Evolutionary conservation across 345 rosid genomes (phyloP).

Genomic region (Acer saccharum): DNA sequence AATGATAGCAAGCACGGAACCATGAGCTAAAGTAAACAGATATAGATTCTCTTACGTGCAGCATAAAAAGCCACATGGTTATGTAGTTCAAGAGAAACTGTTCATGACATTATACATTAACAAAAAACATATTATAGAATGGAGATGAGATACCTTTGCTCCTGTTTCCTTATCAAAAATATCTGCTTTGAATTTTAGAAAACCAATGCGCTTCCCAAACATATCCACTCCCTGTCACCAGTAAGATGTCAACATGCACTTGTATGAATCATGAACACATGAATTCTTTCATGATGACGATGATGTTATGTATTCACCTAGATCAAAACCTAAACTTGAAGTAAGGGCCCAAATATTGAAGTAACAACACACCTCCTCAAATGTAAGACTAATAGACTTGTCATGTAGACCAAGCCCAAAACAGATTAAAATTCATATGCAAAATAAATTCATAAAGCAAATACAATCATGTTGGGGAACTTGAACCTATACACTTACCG

Average conservation of each 20-base stretch:
- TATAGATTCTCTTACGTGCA: neutral
- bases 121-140: neutral
- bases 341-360: neutral
- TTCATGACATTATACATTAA: neutral
- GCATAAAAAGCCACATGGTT: neutral
- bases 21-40: neutral
- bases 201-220: constrained; percentile 81
- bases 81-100: constrained; percentile 3
- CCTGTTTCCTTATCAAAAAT: constrained; percentile 63
- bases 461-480: neutral
- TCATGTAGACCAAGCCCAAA: neutral
- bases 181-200: constrained; percentile 88
- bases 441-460: neutral
- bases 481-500: neutral
- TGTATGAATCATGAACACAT: neutral
- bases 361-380: too few relatives aligned
- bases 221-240: constrained; percentile 80
- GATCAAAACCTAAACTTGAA: neutral
- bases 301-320: neutral
- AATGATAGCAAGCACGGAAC: neutral
- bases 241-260: constrained; percentile 1
- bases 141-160: constrained; percentile 57
- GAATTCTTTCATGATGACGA: neutral
- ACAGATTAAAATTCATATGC: neutral
- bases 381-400: neutral